A percentile compares a stretch with the other conserved stretches of the same genome.
These are phyloP conservation scores for Trichoderma sp. DNA, from an alignment of 2,329 filamentous ascomycete species.

Conservation along the genomic window DNA sequence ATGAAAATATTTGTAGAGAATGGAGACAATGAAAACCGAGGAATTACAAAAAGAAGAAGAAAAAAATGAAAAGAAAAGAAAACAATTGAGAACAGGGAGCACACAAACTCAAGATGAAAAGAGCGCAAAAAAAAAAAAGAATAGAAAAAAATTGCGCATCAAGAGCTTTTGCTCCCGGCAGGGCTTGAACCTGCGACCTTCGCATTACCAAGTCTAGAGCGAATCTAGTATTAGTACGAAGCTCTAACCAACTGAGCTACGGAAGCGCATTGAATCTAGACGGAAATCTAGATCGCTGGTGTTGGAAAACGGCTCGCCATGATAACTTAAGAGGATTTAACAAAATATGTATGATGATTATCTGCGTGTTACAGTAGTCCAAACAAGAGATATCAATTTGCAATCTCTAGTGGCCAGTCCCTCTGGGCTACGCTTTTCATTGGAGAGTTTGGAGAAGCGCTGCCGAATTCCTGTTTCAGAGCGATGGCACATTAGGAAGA, in stretches of 20 bases:
- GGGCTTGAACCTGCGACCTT: slow-evolving; percentile 19
- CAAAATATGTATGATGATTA: background rate
- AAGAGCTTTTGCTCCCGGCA: slow-evolving; percentile 11
- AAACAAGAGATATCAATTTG: background rate
- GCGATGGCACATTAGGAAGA: no score
- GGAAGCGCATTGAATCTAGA: background rate
- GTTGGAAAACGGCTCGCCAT: background rate
- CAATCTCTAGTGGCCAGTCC: background rate
- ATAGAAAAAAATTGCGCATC: background rate
- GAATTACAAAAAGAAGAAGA: background rate
- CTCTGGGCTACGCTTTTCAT: background rate
- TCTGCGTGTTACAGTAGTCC: background rate
- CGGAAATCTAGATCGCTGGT: background rate
- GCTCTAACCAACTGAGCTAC: slow-evolving; percentile 20
- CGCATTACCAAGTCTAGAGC: slow-evolving; percentile 5
- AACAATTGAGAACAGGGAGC: background rate
- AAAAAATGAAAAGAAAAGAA: background rate
- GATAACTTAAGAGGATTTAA: background rate
- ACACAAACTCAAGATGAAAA: background rate
- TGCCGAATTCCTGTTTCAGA: background rate
- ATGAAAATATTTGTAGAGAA: background rate
- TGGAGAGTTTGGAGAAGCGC: background rate
- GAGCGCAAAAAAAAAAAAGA: background rate
- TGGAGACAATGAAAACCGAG: background rate
- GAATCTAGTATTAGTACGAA: slow-evolving; percentile 15